Percentiles rank a stretch among this genome's conserved stretches.
Conservation (phyloP, 192 early-diverging fungal genomes). For the Allomyces javanicus region DNA sequence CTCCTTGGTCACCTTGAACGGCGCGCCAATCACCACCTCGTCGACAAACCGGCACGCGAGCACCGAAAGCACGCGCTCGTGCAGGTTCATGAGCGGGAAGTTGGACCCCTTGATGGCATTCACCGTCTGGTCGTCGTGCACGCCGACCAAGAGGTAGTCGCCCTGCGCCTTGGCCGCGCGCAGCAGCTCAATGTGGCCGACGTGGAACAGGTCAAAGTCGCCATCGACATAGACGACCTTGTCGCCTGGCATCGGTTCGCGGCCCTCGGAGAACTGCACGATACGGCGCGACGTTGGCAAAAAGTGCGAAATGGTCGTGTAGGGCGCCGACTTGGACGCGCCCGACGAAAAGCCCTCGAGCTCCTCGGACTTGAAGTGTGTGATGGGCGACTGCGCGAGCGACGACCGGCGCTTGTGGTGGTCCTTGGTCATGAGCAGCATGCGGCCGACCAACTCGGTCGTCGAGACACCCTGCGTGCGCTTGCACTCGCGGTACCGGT, state of each 20-base stretch:
- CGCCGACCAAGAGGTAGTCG: conserved; percentile 78
- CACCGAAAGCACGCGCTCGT: conserved; percentile 85
- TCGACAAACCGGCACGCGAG: conserved; percentile 82
- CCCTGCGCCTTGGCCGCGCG: conserved; percentile 63
- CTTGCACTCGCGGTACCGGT: conserved; percentile 86
- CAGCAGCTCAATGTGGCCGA: conserved; percentile 87
- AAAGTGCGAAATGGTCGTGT: conserved; percentile 60
- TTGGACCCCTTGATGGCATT: conserved; percentile 69
- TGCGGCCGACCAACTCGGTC: conserved; percentile 86
- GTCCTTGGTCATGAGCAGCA: conserved; percentile 77
- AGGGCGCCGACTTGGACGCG: conserved; percentile 12
- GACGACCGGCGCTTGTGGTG: conserved; percentile 52
- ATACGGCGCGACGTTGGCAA: conserved; percentile 70
- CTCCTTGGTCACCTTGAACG: conserved; percentile 67
- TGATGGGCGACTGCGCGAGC: conserved; percentile 20
- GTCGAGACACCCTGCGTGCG: conserved; percentile 91
- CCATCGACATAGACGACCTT: conserved; percentile 87
- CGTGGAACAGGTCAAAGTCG: conserved; percentile 88
- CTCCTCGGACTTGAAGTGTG: conserved; percentile 36
- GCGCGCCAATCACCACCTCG: conserved; percentile 84
- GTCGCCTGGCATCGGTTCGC: conserved; percentile 53
- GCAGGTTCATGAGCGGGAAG: conserved; percentile 86
- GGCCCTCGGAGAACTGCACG: conserved; percentile 73
- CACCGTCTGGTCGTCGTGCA: conserved; percentile 79
- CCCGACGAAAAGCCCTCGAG: conserved; percentile 21